Evolutionary conservation across 108 stramenopile genomes (phyloP), one percentile per base, ranked within the genome.

Genomic region (Schizochytrium sp.): DNA sequence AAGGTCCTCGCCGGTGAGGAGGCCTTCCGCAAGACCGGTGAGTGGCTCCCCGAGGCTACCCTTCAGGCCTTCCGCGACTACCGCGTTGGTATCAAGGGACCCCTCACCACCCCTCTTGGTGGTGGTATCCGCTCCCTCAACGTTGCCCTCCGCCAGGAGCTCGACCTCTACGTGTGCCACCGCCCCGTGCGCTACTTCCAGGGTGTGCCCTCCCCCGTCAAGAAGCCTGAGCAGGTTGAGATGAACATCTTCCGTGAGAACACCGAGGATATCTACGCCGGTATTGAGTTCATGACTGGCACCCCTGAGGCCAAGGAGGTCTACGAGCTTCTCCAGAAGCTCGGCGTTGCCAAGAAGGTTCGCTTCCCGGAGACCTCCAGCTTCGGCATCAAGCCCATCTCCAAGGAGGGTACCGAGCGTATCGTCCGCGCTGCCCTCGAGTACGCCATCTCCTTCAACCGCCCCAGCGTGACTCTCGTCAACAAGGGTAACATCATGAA

Each of bases 401-500:
- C 89, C 87, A 61, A 87, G 89, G 89, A 89, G 83, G 89, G 89
- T 50, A 49, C 89, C 38, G 57, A n/a, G 50, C 89, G 89, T 38
- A 87, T 89, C 46, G 56, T 89, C 41, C 89, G 47, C 56, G 87
- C 87, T 41, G 89, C 89, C 57, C 73, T 89, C 89, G 61, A 89
- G 89, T 87, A 89, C 89, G 87, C 76, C 87, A 87, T 89, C 5
- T 57, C 73, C n/a, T 15, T 73, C 50, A 10, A 38, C 56, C 89
- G 59, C 87, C n/a, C 87, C 73, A 7, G 50, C 59, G 47, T 89
- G 13, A 87, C 89, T 8, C 88, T 89, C 38, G 89, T 87, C 88
- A 87, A 89, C 89, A 89, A 89, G 89, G 89, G 89, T 49, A 89
- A 89, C 83, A 89, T 89, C 89, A 89, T 89, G 89, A 89, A 89